Evolutionary conservation across 148 eudicot genomes (phyloP), one percentile per base, ranked within the genome.

Genomic region (Pharnaceum exiguum): DNA sequence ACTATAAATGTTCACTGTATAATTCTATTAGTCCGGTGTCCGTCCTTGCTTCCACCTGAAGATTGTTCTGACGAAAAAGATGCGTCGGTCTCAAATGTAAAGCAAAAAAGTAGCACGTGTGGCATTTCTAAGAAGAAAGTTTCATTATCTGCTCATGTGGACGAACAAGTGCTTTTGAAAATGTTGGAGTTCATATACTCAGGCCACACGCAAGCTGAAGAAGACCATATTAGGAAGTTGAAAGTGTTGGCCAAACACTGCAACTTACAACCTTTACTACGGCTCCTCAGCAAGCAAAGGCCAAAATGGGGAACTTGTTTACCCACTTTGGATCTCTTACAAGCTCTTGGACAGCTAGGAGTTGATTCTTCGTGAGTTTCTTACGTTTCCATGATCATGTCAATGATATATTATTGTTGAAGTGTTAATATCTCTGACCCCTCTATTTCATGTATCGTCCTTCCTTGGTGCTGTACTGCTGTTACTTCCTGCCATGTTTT

Each of bases 231-330:
- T 61, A 81, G 74, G 39, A 87, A 77, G 73, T 65, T 87, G 54
- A 87, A 75, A 81, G 30, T 76, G 40, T 63, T 90, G 29, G 83
- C 90, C 19, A 82, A 64, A 71, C 79, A 77, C 50, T 87, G 93
- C 57, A 71, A 81, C 47, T 69, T 87, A 72, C 80, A 84, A 32
- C 56, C 67, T 66, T 60, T 90, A 40, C 46, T 79, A 43, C 85
- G 61, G 37, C 65, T 80, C 66, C 83, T 90, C 40, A 51, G 64
- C 66, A 68, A 69, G 38, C 70, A 55, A 61, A 65, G 77, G 69
- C 95, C 97, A 22, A 77, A 51, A 46, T 84, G 97, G 93, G 93
- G 78, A 19, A 64, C 79, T 54, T 73, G 80, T 60, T 7, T 79
- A 24, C 95, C 93, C 33, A 71, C 15, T 55, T 79, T 77, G 66